Evolutionary conservation across 2,329 filamentous ascomycete genomes (phyloP), one percentile per base, ranked within the genome.

Genomic region (Aspergillus quadrilineatus): DNA sequence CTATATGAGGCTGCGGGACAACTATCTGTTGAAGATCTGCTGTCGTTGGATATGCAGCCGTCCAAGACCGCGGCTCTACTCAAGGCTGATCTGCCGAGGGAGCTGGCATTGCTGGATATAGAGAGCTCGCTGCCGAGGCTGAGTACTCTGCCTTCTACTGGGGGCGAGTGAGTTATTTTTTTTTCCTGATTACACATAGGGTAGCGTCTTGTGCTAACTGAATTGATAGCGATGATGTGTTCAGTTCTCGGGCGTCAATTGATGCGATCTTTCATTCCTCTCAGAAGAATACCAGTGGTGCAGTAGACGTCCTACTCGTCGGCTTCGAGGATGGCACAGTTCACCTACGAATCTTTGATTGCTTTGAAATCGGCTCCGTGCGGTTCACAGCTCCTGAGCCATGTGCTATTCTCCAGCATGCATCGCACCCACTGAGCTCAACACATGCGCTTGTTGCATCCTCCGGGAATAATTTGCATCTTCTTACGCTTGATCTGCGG

Each of bases 301-400:
- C 85, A n/a, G 86, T 94, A 43, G 89, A 93, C 70, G 84, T 93
- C 62, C 86, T 95, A 76, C 77, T 93, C 4, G 82, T 89, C 2
- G 89, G 89, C 4, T 89, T 87, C 4, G 82, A 83, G 55, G 83
- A 90, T 60, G 89, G 89, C 7, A 81, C 79, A 15, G 79, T 95
- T 10, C 88, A 93, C 68, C 78, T 95, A 15, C 90, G 86, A 63
- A 90, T 96, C 47, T 93, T 93, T 70, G 89, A 96, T 70, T 92
- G 89, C 5, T 90, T 96, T 65, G 82, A 89, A 58, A 87, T 95
- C 56, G 90, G 91, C 3, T 56, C 80, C 81, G 55, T 81, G 77
- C 29, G 69, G 72, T 1, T 76, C 74, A 4, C 66, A 60, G 55
- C 71, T 69, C 66, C 69, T 17, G 57, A 49, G 8, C 63, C 56